Percentiles rank a stretch among this genome's conserved stretches.
phyloP scores from a whole-genome alignment of 2,329 filamentous ascomycete species.

The Cercospora sesami region DNA sequence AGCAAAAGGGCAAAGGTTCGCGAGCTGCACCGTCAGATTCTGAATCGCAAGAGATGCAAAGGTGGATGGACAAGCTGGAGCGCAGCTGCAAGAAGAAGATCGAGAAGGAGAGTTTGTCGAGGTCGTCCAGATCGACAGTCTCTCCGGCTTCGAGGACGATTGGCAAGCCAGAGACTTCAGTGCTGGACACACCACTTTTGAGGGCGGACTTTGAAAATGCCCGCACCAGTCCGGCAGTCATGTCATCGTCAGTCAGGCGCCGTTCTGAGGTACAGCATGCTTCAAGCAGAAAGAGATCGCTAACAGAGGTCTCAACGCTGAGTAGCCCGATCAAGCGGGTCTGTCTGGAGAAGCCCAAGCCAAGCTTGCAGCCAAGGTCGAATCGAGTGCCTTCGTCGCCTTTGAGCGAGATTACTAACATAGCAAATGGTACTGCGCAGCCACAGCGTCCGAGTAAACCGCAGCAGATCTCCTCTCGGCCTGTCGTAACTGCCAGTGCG shows the following conservation, averaged over 20 bases:
- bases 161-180: conserved; percentile 15
- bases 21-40: conserved; percentile 52
- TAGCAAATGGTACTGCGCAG: conserved; percentile 11
- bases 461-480: neutral
- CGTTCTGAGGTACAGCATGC: neutral
- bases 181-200: conserved; percentile 2
- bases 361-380: neutral
- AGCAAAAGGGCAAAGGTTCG: conserved; percentile 63
- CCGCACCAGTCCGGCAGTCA: neutral
- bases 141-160: conserved; percentile 19
- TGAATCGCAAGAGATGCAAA: conserved; percentile 60
- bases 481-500: neutral
- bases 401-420: conserved; percentile 24
- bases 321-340: conserved; percentile 10
- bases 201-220: neutral
- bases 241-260: neutral
- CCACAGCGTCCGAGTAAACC: neutral
- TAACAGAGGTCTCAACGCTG: neutral
- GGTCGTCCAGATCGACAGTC: neutral
- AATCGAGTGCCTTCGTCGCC: conserved; percentile 11
- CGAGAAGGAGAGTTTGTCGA: conserved; percentile 30
- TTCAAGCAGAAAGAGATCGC: neutral
- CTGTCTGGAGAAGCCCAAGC: neutral
- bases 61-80: conserved; percentile 64
- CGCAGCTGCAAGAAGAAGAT: conserved; percentile 34